Conservation (phyloP, 495 filamentous ascomycete species). For the Pyronema domesticum region DNA sequence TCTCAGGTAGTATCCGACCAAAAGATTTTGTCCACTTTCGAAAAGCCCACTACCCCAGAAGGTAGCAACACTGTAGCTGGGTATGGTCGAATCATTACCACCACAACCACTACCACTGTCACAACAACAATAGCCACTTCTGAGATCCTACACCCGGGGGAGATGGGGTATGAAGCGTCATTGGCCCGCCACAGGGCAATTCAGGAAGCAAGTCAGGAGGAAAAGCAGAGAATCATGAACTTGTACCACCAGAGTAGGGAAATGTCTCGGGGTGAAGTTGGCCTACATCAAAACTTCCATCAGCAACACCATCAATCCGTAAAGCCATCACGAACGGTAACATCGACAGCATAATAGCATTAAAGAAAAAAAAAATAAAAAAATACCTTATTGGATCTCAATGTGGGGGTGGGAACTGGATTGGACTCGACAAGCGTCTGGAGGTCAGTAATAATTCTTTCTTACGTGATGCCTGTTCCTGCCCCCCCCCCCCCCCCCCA, state of each 20-base stretch:
- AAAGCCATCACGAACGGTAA: slow-evolving; percentile 9
- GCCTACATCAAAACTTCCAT: slow-evolving; percentile 18
- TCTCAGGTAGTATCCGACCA: slow-evolving; percentile 21
- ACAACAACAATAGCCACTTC: slow-evolving; percentile 23
- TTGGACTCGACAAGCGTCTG: too few relatives aligned
- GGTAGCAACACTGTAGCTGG: slow-evolving; percentile 10
- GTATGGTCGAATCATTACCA: slow-evolving; percentile 20
- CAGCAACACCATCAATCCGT: slow-evolving; percentile 15
- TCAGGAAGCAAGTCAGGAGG: slow-evolving; percentile 11
- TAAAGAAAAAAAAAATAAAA: too few relatives aligned
- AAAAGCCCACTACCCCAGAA: slow-evolving; percentile 17
- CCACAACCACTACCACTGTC: slow-evolving; percentile 20
- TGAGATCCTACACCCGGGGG: slow-evolving; percentile 18
- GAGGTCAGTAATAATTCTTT: too few relatives aligned
- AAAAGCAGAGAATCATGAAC: slow-evolving; percentile 9
- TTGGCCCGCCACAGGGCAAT: slow-evolving; percentile 17
- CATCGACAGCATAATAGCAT: neutral
- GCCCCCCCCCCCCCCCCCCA: too few relatives aligned
- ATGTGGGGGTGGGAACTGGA: too few relatives aligned
- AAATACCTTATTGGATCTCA: too few relatives aligned
- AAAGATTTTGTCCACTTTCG: slow-evolving; percentile 18
- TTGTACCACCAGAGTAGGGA: slow-evolving; percentile 16
- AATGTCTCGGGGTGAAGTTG: slow-evolving; percentile 12
- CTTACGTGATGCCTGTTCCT: too few relatives aligned
- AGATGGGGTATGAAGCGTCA: slow-evolving; percentile 14